Evolutionary conservation across 2,329 filamentous ascomycete genomes (phyloP), one percentile per base, ranked within the genome.

Genomic region (Annulohypoxylon truncatum): DNA sequence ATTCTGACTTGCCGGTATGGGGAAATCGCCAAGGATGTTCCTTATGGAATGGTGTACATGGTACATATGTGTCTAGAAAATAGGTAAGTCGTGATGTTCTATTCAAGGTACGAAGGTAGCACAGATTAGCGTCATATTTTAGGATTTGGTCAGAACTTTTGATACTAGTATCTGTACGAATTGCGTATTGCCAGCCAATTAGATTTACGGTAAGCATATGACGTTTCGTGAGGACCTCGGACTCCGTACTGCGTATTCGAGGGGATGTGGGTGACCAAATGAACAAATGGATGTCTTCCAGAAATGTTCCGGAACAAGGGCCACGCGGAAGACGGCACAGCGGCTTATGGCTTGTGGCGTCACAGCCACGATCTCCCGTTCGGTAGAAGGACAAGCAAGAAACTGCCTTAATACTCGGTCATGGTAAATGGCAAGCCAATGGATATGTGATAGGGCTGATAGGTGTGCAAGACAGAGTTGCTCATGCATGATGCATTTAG

Each of bases 401-500:
- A 26, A 26, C 24, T 29, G 40, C 33, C 51, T 24, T n/a, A 47
- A 48, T 33, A 15, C 24, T 61, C 52, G 57, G 47, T 52, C 42
- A 53, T 46, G 12, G 12, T 51, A n/a, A n/a, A 24, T 24, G 12
- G 38, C 13, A 35, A 33, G 28, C 7, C 12, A 53, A 47, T 42
- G 35, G 52, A 57, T 38, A 51, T 55, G 22, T 62, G 61, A 58
- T 68, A 65, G 61, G 66, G 66, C 66, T 68, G 66, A 66, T 38
- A 46, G 48, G 50, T 58, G 42, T 52, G 48, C 50, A 29, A 48
- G 35, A 50, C 47, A 50, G 15, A 53, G 47, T 44, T 38, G 31
- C 18, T 33, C 47, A 51, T 64, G 50, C 35, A 18, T 38, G 2
- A 33, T 52, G 28, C 50, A 59, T 40, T 53, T 44, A 13, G 44